A percentile compares a stretch with the other conserved stretches of the same genome.
Evolutionary conservation across 192 early-diverging fungal genomes (phyloP).

Genomic region (Backusella parvicylindrica): DNA sequence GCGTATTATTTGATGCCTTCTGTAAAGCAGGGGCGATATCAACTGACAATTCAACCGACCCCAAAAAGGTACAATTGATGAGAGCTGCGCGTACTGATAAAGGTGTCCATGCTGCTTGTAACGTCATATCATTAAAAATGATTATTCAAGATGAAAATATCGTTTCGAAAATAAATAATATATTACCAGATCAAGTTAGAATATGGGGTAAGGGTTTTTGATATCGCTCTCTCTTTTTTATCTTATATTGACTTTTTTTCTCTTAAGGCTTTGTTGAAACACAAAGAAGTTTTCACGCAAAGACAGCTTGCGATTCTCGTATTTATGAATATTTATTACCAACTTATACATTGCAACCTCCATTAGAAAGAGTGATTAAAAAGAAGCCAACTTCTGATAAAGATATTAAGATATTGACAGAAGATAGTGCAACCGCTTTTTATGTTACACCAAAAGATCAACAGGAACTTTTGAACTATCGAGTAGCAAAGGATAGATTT

Average conservation of each 20-base stretch:
- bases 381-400: neutral
- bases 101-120: slow-evolving; percentile 97
- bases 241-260: slow-evolving; percentile 1
- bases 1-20: slow-evolving; percentile 87
- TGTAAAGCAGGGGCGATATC: slow-evolving; percentile 80
- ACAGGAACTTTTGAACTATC: slow-evolving; percentile 53
- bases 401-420: neutral
- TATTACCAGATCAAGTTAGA: slow-evolving; percentile 85
- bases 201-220: slow-evolving; percentile 69
- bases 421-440: neutral
- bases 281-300: slow-evolving; percentile 81
- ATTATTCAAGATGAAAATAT: slow-evolving; percentile 73
- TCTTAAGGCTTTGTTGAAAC: slow-evolving; percentile 62
- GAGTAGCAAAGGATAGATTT: slow-evolving; percentile 58
- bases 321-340: slow-evolving; percentile 97
- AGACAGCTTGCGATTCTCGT: slow-evolving; percentile 88
- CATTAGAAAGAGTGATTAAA: neutral
- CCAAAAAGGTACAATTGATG: slow-evolving; percentile 76
- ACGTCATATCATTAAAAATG: slow-evolving; percentile 93
- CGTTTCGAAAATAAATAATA: slow-evolving; percentile 74
- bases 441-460: slow-evolving; percentile 55
- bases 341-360: slow-evolving; percentile 74
- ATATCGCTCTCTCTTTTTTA: neutral
- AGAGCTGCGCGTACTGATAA: slow-evolving; percentile 97
- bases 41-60: slow-evolving; percentile 79